Percentiles rank a stretch among this genome's conserved stretches.
Evolutionary conservation across 331 rosid genomes (phyloP).

Genomic region (Rosa hybrid): DNA sequence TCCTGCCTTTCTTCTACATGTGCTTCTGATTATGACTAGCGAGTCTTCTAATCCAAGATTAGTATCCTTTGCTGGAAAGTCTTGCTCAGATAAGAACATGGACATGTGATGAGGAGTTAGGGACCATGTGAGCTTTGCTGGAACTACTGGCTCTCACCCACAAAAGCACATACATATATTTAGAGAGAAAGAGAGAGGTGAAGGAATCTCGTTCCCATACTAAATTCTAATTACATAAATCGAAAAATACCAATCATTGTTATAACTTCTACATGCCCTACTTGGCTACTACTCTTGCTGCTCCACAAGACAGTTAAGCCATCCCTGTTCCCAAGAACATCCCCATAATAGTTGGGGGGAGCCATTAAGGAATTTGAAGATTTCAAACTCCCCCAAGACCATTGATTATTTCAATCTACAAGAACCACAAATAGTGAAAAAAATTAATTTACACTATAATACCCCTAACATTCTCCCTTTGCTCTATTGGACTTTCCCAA

Average conservation of each 20-base stretch:
- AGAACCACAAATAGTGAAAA: conserved; percentile 23
- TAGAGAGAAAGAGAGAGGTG: conserved; percentile 19
- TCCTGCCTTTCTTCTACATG: conserved; percentile 37
- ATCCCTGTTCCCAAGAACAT: conserved; percentile 26
- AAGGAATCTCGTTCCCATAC: conserved; percentile 40
- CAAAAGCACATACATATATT: background rate
- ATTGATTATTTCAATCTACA: conserved; percentile 21
- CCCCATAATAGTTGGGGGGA: conserved; percentile 13
- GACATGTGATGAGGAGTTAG: conserved; percentile 45
- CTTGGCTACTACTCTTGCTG: conserved; percentile 29
- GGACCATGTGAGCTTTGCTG: conserved; percentile 55
- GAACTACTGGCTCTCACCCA: conserved; percentile 47
- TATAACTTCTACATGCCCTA: conserved; percentile 31
- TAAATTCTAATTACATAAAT: conserved; percentile 29
- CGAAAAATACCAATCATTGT: conserved; percentile 64
- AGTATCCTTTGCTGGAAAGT: conserved; percentile 39
- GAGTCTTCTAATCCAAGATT: conserved; percentile 33
- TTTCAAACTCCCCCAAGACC: background rate
- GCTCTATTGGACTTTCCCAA: conserved; percentile 24
- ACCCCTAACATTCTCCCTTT: conserved; percentile 27
- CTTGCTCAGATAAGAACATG: conserved; percentile 59
- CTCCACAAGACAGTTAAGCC: conserved; percentile 32
- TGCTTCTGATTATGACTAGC: conserved; percentile 32
- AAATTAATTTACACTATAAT: conserved; percentile 30
- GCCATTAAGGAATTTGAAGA: conserved; percentile 19